A percentile compares a stretch with the other conserved stretches of the same genome.
phyloP scores from a whole-genome alignment of 1,284 basidiomycete genomes.

The Exsudoporus floridanus region DNA sequence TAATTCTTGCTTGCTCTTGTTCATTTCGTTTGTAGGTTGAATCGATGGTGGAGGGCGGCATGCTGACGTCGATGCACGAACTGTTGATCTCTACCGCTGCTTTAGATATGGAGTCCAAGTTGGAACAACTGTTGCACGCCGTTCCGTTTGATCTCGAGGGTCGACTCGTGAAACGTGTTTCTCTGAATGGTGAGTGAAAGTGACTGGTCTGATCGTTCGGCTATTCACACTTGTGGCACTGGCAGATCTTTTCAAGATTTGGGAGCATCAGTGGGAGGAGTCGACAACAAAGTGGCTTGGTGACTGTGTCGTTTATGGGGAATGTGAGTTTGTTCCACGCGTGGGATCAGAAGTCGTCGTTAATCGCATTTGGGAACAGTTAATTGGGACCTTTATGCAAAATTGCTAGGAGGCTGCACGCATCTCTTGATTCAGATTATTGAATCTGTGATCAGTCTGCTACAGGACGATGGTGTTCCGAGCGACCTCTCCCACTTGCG shows the following conservation, averaged over 20 bases:
- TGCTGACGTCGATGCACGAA: slow-evolving; percentile 43
- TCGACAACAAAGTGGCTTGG: slow-evolving; percentile 56
- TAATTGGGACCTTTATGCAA: slow-evolving; percentile 57
- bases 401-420: slow-evolving; percentile 44
- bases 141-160: slow-evolving; percentile 57
- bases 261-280: slow-evolving; percentile 47
- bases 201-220: neutral
- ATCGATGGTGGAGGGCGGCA: slow-evolving; percentile 44
- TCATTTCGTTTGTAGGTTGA: slow-evolving; percentile 39
- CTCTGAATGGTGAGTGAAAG: slow-evolving; percentile 46
- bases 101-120: slow-evolving; percentile 55
- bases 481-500: slow-evolving; percentile 17
- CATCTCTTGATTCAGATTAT: slow-evolving; percentile 43
- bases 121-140: slow-evolving; percentile 42
- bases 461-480: slow-evolving; percentile 27
- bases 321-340: slow-evolving; percentile 45
- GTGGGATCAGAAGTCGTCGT: neutral
- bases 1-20: neutral
- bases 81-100: slow-evolving; percentile 50
- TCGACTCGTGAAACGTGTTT: slow-evolving; percentile 47
- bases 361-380: slow-evolving; percentile 40
- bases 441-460: slow-evolving; percentile 33
- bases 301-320: slow-evolving; percentile 47
- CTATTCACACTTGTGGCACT: neutral
- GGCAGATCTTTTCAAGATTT: slow-evolving; percentile 50